A percentile compares a stretch with the other conserved stretches of the same genome.
Conservation (phyloP, 108 stramenopile species). For the Schizochytrium sp. region DNA sequence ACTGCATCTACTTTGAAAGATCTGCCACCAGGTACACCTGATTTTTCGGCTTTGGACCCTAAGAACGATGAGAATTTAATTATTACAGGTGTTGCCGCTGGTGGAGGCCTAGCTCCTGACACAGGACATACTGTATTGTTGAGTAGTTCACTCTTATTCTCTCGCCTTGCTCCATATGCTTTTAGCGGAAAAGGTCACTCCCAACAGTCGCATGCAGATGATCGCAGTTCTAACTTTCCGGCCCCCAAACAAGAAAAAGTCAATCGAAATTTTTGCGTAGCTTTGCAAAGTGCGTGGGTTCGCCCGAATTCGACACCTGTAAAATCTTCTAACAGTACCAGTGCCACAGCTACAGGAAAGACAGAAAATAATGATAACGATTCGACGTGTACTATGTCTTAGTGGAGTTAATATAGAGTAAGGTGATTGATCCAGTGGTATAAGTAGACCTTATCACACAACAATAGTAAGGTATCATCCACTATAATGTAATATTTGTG, state of each 20-base stretch:
- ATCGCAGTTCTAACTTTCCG: not conserved
- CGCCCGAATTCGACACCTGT: too few species aligned
- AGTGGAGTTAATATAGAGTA: too few species aligned
- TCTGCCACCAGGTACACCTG: not conserved
- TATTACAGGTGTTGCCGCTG: conserved; percentile 2
- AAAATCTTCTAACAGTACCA: too few species aligned
- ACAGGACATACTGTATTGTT: conserved; percentile 5
- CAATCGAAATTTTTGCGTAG: conserved; percentile 35
- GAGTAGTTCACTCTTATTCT: conserved; percentile 5
- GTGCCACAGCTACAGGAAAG: too few species aligned
- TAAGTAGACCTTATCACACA: too few species aligned
- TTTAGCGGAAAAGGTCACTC: not conserved
- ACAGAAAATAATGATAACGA: too few species aligned
- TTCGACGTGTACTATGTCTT: too few species aligned
- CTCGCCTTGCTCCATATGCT: not conserved
- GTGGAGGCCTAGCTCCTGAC: not conserved
- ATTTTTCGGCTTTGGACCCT: not conserved
- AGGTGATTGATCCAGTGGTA: too few species aligned
- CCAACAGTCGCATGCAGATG: not conserved
- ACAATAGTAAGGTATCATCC: too few species aligned
- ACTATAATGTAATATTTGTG: too few species aligned
- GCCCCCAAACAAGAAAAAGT: not conserved
- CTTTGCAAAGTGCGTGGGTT: not conserved
- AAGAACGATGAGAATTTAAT: conserved; percentile 24
- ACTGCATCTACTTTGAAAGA: not conserved